Conservation (phyloP, 441 rosid genomes). For the Aquilaria agallochum region DNA sequence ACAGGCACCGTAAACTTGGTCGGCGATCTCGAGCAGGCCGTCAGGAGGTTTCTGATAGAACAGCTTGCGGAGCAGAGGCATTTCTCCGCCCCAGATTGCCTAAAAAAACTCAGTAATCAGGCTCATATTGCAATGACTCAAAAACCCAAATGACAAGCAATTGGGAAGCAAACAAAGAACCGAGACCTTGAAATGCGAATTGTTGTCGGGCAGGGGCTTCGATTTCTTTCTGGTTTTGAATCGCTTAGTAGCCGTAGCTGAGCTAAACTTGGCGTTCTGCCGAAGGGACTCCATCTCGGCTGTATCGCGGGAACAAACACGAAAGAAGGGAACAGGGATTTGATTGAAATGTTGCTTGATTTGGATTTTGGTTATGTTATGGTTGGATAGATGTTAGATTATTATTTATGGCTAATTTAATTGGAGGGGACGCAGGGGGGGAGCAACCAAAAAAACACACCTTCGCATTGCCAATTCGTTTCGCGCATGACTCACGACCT, state of each 20-base stretch:
- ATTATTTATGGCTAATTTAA: background rate
- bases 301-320: no score
- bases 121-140: constrained; percentile 7
- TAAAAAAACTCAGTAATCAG: constrained; percentile 3
- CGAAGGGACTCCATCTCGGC: background rate
- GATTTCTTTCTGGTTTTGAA: background rate
- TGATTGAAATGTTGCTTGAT: no score
- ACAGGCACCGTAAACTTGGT: constrained; percentile 71
- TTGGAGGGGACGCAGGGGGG: background rate
- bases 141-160: constrained; percentile 2
- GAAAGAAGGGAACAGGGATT: no score
- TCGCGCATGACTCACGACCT: background rate
- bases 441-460: background rate
- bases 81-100: constrained; percentile 20
- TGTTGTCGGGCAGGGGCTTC: background rate
- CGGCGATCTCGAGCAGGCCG: constrained; percentile 90
- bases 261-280: background rate
- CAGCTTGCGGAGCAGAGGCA: constrained; percentile 86
- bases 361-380: no score
- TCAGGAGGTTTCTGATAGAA: constrained; percentile 88
- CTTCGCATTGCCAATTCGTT: background rate
- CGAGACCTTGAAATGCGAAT: constrained; percentile 6
- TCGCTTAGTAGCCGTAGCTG: no score
- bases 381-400: no score
- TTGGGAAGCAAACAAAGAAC: constrained; percentile 1